Evolutionary conservation across 1,284 basidiomycete species (phyloP).

Genomic region (Quambalaria eucalypti): DNA sequence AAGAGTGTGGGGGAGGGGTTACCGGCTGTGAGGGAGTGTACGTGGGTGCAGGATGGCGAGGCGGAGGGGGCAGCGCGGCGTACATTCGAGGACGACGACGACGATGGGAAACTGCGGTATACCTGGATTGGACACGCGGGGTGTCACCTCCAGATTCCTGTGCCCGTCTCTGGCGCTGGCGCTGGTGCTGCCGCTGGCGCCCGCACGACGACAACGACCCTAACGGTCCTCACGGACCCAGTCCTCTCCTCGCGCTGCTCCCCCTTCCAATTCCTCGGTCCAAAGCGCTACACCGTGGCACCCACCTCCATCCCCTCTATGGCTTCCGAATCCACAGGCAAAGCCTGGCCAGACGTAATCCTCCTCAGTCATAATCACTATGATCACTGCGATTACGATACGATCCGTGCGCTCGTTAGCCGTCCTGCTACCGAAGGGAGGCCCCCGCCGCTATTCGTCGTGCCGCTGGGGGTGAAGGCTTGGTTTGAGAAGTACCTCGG

Average conservation of each 20-base stretch:
- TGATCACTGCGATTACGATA: slow-evolving; percentile 31
- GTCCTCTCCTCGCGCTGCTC: slow-evolving; percentile 27
- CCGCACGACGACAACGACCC: slow-evolving; percentile 14
- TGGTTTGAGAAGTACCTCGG: slow-evolving; percentile 22
- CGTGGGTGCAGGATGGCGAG: neutral
- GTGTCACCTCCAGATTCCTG: neutral
- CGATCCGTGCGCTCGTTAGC: slow-evolving; percentile 19
- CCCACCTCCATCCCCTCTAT: slow-evolving; percentile 26
- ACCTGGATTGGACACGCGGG: slow-evolving; percentile 21
- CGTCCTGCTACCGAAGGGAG: neutral
- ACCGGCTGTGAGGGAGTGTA: neutral
- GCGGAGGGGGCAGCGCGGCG: neutral
- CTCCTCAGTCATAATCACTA: slow-evolving; percentile 36
- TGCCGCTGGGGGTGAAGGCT: slow-evolving; percentile 21
- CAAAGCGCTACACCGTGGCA: slow-evolving; percentile 21
- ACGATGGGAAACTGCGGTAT: neutral
- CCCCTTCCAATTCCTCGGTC: slow-evolving; percentile 29
- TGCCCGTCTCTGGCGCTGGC: neutral
- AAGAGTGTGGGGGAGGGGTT: neutral
- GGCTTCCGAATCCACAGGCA: slow-evolving; percentile 5
- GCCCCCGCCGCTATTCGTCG: slow-evolving; percentile 18
- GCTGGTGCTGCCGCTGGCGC: slow-evolving; percentile 25
- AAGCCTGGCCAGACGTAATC: slow-evolving; percentile 27
- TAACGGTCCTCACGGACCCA: slow-evolving; percentile 29
- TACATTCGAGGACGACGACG: neutral